Percentiles rank a stretch among this genome's conserved stretches.
These are phyloP conservation scores for Falciphora oryzae DNA, from an alignment of 2,329 filamentous ascomycete genomes.

Conservation along the genomic window DNA sequence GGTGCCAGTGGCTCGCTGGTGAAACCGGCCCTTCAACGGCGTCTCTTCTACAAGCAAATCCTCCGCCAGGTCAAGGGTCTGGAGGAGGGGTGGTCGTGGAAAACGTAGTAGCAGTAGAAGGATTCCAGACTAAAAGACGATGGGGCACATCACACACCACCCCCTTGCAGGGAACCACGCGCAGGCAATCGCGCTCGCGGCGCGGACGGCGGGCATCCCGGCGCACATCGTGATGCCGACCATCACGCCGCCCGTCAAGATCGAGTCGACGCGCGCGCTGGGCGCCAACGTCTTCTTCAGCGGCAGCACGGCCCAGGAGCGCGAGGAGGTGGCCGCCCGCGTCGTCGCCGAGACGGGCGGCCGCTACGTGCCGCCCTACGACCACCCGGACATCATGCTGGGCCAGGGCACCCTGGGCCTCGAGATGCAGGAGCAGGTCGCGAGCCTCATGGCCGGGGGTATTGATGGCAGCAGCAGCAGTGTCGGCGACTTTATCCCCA, in stretches of 20 bases:
- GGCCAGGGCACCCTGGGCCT: constrained; percentile 88
- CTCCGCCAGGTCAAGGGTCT: too few species aligned
- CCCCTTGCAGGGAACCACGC: constrained; percentile 79
- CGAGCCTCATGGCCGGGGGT: constrained; percentile 38
- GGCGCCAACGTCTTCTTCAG: constrained; percentile 75
- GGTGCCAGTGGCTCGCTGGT: too few species aligned
- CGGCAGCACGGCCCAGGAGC: constrained; percentile 72
- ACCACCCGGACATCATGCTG: constrained; percentile 85
- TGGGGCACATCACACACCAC: background rate
- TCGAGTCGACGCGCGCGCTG: constrained; percentile 73
- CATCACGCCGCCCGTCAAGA: constrained; percentile 82
- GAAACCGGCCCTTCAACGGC: too few species aligned
- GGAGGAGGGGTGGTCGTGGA: too few species aligned
- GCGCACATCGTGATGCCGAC: constrained; percentile 88
- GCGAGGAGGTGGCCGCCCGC: constrained; percentile 68
- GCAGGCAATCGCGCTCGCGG: constrained; percentile 84
- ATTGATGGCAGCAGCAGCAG: constrained; percentile 15
- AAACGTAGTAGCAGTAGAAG: too few species aligned
- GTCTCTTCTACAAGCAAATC: too few species aligned
- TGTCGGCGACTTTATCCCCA: constrained; percentile 13
- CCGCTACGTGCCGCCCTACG: constrained; percentile 80
- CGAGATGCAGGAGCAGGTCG: constrained; percentile 73
- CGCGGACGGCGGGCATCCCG: constrained; percentile 64
- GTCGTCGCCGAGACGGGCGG: constrained; percentile 69
- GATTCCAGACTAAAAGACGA: background rate